Percentiles rank a stretch among this genome's conserved stretches.
phyloP scores from a whole-genome alignment of 176 grass and related monocot genomes.

The Aegilops tauschii region DNA sequence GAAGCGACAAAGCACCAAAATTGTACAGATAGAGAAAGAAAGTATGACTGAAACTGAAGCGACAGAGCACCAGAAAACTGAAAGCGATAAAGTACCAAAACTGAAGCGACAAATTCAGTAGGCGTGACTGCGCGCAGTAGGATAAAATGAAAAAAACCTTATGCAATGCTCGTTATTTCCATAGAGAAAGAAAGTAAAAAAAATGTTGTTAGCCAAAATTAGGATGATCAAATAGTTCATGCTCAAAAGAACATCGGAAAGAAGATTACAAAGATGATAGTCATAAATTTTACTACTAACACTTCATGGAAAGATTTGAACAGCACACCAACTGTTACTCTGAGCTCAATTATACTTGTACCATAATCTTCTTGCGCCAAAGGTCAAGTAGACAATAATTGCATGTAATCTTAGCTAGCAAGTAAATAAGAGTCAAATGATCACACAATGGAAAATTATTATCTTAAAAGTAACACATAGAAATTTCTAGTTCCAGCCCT shows the following conservation, averaged over 20 bases:
- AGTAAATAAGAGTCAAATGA: too few relatives aligned
- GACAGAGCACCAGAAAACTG: too few relatives aligned
- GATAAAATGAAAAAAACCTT: not conserved
- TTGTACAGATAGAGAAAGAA: not conserved
- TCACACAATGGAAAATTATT: too few relatives aligned
- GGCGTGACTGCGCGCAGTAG: not conserved
- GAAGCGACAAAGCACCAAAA: not conserved
- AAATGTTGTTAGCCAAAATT: not conserved
- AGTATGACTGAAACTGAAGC: too few relatives aligned
- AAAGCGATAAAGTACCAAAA: too few relatives aligned
- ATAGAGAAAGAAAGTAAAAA: not conserved
- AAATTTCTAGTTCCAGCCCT: not conserved
- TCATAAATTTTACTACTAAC: not conserved
- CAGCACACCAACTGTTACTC: not conserved
- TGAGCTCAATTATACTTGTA: too few relatives aligned
- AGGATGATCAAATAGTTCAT: not conserved
- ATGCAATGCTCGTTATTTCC: not conserved
- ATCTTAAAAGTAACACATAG: not conserved
- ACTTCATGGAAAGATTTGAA: not conserved
- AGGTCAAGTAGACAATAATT: too few relatives aligned
- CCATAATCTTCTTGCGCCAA: too few relatives aligned
- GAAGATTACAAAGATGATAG: not conserved
- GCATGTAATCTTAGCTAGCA: too few relatives aligned
- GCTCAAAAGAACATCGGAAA: not conserved
- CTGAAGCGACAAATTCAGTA: not conserved